Evolutionary conservation across 2,329 filamentous ascomycete genomes (phyloP), one percentile per base, ranked within the genome.

Genomic region (Trichoderma gracile): DNA sequence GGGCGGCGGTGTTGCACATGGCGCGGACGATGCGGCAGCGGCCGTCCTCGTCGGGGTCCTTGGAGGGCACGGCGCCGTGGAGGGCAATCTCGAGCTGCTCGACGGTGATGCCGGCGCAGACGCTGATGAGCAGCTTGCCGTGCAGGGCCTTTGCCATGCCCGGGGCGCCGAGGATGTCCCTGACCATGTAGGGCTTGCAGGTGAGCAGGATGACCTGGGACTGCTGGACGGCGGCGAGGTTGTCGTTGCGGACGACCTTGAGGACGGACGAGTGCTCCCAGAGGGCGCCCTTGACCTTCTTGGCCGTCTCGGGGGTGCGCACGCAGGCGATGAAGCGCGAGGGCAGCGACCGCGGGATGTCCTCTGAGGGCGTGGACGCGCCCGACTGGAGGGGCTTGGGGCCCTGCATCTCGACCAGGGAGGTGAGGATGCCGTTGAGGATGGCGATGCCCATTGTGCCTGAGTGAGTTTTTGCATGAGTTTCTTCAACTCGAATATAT

Each of bases 361-460:
- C 81, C 46, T 82, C 79, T 54, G 73, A 70, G 2, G 80, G 80
- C 3, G 78, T 80, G 21, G 80, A 78, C 4, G 76, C 73, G 65
- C 79, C 76, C 3, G 81, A 78, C 72, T 79, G 80, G 54, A 80
- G 78, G 69, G 77, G 82, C 68, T 77, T 78, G 57, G 78, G 78
- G 25, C 75, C 79, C 62, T 80, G 80, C 74, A 82, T 78, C 69
- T 78, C 82, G 45, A 80, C 79, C 50, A 95, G 83, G 12, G 90
- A 91, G 66, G 86, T 81, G 70, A 96, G 84, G 73, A 97, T 89
- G 68, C 92, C 92, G 62, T 85, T 88, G 64, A 96, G 85, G 70
- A 96, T 93, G 65, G 91, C 91, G 66, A 91, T 91, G 65, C 92
- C 92, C 86, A 96, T 91, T 60, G 88, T 93, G 69, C 91, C 90